Base-by-base conservation (phyloP, 805 yeast genomes). In the Wickerhamomyces subpelliculosus region DNA sequence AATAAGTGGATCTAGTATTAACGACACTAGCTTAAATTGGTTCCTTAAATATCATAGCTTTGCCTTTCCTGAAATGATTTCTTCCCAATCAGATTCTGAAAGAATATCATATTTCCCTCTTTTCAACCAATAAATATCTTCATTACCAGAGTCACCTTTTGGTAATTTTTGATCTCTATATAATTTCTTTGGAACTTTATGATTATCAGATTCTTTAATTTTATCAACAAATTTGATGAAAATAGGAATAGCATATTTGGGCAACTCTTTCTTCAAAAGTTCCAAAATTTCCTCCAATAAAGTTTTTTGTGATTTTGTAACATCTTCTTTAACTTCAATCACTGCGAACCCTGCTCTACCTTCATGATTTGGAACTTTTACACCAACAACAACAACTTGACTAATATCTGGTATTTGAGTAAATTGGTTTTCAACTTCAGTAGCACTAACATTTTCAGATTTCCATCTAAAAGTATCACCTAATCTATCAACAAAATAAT, bases 401-500 rank as follows among this genome's bases (percentile, higher is more conserved):
- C 72, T 70, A 34, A 83, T 64, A 5, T 55, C 46, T 16, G 21
- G 25, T 24, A 55, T 44, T 19, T 58, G 63, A 22, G 64, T 18
- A 11, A 84, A 60, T 54, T 78, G 80, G 54, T 81, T 84, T 56
- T 90, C 97, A 28, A 89, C 96, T 63, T 89, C 97, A 25, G 89
- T 80, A 12, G 97, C 88, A 14, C 93, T 79, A 10, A 90, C 96
- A 58, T 89, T 89, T 63, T 89, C 97, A 2, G 95, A 83, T 64
- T 87, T 90, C 97, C 97, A 89, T 50, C 97, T 72, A 66, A 84
- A 89, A 0, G 97, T 90, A 55, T 89, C 97, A 30, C 97, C 97
- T 53, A 90, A 63, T 54, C 97, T 70, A 65, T 89, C 97, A 32
- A 88, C 86, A 60, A 89, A 89, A 61, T 82, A 86, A 57, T 83